These are phyloP conservation scores for Porpolomopsis calyptriformis DNA, from an alignment of 768 basidiomycete species.

Conservation along the genomic window DNA sequence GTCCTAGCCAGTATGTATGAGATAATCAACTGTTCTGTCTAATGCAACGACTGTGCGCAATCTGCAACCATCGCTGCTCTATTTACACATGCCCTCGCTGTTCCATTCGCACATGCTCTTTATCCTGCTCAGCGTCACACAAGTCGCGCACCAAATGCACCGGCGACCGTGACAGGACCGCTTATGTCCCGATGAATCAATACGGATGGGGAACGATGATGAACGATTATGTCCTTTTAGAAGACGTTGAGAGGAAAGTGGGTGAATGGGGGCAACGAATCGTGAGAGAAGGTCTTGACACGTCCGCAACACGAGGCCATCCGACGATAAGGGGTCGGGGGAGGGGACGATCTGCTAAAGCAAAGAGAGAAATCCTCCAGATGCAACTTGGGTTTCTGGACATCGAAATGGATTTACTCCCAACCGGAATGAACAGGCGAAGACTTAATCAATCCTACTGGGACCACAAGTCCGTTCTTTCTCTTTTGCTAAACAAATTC, in stretches of 20 bases:
- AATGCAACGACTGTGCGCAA: conserved; percentile 28
- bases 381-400: conserved; percentile 56
- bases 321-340: conserved; percentile 19
- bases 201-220: conserved; percentile 84
- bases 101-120: conserved; percentile 58
- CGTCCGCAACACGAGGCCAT: conserved; percentile 19
- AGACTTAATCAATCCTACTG: conserved; percentile 73
- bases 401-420: conserved; percentile 67
- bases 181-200: conserved; percentile 70
- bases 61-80: conserved; percentile 39
- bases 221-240: conserved; percentile 80
- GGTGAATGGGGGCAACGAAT: conserved; percentile 66
- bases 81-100: conserved; percentile 81
- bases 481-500: not conserved
- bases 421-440: conserved; percentile 73
- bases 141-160: conserved; percentile 52
- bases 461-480: conserved; percentile 54
- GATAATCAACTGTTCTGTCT: no score
- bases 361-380: conserved; percentile 59
- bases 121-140: conserved; percentile 57
- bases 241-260: conserved; percentile 71
- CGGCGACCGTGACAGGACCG: conserved; percentile 62
- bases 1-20: no score
- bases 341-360: conserved; percentile 24
- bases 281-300: conserved; percentile 45